phyloP scores from a whole-genome alignment of 2,329 filamentous ascomycete genomes.

The Calcarisporium arbuscula region DNA sequence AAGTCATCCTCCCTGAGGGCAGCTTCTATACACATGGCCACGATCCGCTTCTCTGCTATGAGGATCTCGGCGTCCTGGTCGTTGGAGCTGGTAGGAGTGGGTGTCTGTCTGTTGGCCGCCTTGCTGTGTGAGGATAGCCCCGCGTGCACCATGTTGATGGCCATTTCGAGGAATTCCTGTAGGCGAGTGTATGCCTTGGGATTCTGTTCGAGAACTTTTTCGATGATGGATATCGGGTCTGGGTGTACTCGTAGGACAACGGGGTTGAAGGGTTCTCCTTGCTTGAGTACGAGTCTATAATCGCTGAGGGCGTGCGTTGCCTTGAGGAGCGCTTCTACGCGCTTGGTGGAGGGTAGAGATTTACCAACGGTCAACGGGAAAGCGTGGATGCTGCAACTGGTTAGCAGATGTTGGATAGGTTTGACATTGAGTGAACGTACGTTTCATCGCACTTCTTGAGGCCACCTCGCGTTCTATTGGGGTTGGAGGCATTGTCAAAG shows the following conservation, averaged over 20 bases:
- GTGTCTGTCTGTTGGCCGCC: no score
- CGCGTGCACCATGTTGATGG: constrained; percentile 57
- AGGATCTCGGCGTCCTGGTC: constrained; percentile 23
- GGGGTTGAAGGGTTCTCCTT: constrained; percentile 73
- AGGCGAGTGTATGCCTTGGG: constrained; percentile 66
- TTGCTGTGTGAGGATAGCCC: constrained; percentile 31
- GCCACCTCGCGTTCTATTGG: constrained; percentile 67
- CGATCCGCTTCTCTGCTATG: constrained; percentile 58
- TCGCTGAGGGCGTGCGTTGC: constrained; percentile 71
- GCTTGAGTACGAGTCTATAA: constrained; percentile 71
- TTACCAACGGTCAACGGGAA: constrained; percentile 53
- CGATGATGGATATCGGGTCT: constrained; percentile 68
- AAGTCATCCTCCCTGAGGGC: constrained; percentile 73
- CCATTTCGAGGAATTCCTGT: constrained; percentile 66
- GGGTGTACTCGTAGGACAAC: constrained; percentile 70
- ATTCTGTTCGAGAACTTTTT: constrained; percentile 71
- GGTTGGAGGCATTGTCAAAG: constrained; percentile 79
- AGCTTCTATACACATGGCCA: constrained; percentile 74
- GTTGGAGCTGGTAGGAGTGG: neutral
- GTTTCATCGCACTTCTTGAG: constrained; percentile 73
- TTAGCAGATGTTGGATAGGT: no score
- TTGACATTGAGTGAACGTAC: constrained; percentile 40
- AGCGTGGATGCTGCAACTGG: constrained; percentile 47
- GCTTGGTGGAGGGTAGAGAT: constrained; percentile 43
- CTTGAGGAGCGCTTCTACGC: constrained; percentile 58